Evolutionary conservation across 2,329 filamentous ascomycete genomes (phyloP).

Genomic region (Talaromyces sp.): DNA sequence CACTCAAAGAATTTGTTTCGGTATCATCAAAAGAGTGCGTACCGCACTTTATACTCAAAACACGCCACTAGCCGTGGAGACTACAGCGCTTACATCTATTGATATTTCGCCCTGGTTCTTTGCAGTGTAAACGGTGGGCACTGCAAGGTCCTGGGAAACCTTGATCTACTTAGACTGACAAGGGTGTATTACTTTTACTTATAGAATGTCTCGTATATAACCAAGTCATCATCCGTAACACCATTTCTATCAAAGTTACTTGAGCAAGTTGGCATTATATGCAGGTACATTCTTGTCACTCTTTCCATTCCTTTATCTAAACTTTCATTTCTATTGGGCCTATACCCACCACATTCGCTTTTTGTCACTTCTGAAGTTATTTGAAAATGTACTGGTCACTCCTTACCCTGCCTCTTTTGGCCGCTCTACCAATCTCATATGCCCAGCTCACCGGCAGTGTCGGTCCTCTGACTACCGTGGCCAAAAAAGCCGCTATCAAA

Average conservation of each 20-base stretch:
- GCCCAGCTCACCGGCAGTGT: conserved; percentile 44
- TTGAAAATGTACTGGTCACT: background rate
- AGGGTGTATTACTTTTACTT: background rate
- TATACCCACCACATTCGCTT: background rate
- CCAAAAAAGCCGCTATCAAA: conserved; percentile 46
- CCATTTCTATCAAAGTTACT: background rate
- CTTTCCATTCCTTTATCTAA: background rate
- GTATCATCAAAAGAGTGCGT: background rate
- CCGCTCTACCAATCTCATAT: background rate
- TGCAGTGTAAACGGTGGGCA: background rate
- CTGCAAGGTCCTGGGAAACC: background rate
- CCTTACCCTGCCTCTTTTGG: background rate
- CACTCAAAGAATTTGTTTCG: background rate
- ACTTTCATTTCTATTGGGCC: background rate
- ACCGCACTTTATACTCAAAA: background rate
- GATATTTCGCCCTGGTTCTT: background rate
- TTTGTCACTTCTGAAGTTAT: background rate
- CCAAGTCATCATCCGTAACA: background rate
- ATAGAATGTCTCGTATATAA: background rate
- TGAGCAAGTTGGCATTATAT: background rate
- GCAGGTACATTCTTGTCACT: background rate
- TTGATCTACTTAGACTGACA: background rate
- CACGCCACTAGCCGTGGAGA: background rate
- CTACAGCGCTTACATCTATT: background rate
- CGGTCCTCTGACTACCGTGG: conserved; percentile 44